Evolutionary conservation across 2,329 filamentous ascomycete species (phyloP), one percentile per base, ranked within the genome.

Genomic region (Aureobasidium sp.): DNA sequence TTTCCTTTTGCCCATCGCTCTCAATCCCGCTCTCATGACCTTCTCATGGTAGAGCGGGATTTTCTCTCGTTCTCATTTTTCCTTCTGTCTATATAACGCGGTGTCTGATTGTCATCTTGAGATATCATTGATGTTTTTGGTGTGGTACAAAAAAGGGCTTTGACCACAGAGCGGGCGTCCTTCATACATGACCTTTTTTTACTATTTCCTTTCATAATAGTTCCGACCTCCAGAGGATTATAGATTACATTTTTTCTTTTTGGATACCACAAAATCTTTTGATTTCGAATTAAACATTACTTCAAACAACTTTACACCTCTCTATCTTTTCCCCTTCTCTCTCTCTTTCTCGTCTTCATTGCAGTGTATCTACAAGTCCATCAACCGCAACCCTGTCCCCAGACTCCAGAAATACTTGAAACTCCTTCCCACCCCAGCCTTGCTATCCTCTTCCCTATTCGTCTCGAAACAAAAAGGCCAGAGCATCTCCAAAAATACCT

Each of bases 1-100:
- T 74, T 80, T 91, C 62, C 75, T 91, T 55, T 73, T 91, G 65
- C 89, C 89, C 0, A 79, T 91, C 63, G 88, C 84, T 4, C 76
- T 92, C 53, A 91, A 91, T 73, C 88, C 88, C n/a, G 87, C 87
- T 22, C 77, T 91, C 68, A 90, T 90, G 87, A 88, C 86, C 0
- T 90, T 91, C 73, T 88, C 87, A 11, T 91, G 86, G 84, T 90
- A 83, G 57, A 61, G 42, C 15, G 36, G 22, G 25, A 27, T 58
- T 11, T 29, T 15, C 22, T 27, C 12, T 22, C 11, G 2, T 49
- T 49, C 1, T 31, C 25, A 29, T 41, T 25, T 41, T 47, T 39
- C 31, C 25, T 59, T 60, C 37, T 60, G 36, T 51, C 29, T 14
- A 58, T 39, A 37, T 37, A 48, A 42, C 29, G 42, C 25, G 31